Evolutionary conservation across 176 grass and related monocot genomes (phyloP), one percentile per base, ranked within the genome.

Genomic region (Oryza rufipogon): DNA sequence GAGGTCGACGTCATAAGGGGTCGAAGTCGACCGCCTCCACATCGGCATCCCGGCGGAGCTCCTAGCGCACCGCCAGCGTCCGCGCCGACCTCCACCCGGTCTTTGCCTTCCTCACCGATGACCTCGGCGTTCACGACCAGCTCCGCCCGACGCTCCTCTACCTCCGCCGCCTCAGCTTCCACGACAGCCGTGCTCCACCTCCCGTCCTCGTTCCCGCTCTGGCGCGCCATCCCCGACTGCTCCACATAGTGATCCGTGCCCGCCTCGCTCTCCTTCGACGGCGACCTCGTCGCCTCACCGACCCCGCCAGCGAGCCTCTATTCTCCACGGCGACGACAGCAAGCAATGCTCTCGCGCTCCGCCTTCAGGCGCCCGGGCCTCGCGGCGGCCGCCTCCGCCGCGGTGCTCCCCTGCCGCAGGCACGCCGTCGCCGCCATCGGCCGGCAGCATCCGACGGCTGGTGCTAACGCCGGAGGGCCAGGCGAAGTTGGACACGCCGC

Each of bases 381-480:
- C 28, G 28, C 28, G 28, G 28, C 1, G 28, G 28, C 28, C 1
- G 1, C 28, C 28, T 30, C 28, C 2, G 28, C 28, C 77, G 5
- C 63, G 80, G 58, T 86, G 81, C 86, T 36, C 84, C 64, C 75
- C 16, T 41, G 46, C 81, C 71, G 16, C 30, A 77, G 20, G 54
- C 17, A 6, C 17, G 17, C 7, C 85, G 5, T 65, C 87, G 0
- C 1, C 87, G 1, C 30, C 88, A 4, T 73, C 87, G 7, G 69
- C 86, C 15, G 95, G 95, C 22, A 69, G 64, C 83, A 38, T 97
- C 85, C 86, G 87, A 11, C 92, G 95, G 14, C 86, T 85, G 26
- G 95, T 97, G 64, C 87, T 94, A 7, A 25, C 79, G 36, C 85
- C 86, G 8, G 90, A 97, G 74, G 92, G 95, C 76, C 92, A 92